Evolutionary conservation across 192 early-diverging fungal genomes (phyloP), one percentile per base, ranked within the genome.

Genomic region (Coemansia aciculifera): DNA sequence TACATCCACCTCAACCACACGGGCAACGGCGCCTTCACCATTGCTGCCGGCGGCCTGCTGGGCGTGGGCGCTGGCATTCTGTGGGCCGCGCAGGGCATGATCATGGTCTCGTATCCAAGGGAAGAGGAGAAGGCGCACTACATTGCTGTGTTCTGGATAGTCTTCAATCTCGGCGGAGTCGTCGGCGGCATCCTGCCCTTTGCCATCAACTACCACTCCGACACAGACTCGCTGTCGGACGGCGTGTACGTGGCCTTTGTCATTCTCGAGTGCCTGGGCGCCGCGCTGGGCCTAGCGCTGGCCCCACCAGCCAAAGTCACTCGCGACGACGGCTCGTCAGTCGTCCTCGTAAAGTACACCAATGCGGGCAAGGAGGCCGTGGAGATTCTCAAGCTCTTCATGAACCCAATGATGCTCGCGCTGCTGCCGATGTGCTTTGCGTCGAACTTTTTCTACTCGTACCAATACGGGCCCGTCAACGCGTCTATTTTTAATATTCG

Each of bases 81-180:
- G 46, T 87, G 86, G 84, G 87, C 90, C 8, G 88, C 89, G n/a
- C 89, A 90, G 67, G 87, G 91, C 44, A 87, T 88, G 73, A 91
- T 94, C 68, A 90, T 92, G 88, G 85, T 92, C 69, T 88, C 93
- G 52, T 93, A 95, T 76, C 92, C 93, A 29, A 71, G 74, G 24
- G 92, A 93, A 69, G 67, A 85, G n/a, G 84, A 90, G 38, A 93
- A 93, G 85, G 92, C 90, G 29, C 86, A 86, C 63, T 91, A 83
- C 79, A 91, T 95, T 63, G 87, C 87, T 38, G 86, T 89, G 54
- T 95, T 95, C 86, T 95, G 93, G 93, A 86, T 88, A 65, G 87
- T 93, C 49, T 94, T 93, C 83, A 91, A 91, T 77, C 75, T 88
- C 59, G 93, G 93, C 69, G 93, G 88, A 40, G 86, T 90, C 56